A percentile compares a stretch with the other conserved stretches of the same genome.
Conservation (phyloP, 2,329 filamentous ascomycete species). For the Neofusicoccum parvum region DNA sequence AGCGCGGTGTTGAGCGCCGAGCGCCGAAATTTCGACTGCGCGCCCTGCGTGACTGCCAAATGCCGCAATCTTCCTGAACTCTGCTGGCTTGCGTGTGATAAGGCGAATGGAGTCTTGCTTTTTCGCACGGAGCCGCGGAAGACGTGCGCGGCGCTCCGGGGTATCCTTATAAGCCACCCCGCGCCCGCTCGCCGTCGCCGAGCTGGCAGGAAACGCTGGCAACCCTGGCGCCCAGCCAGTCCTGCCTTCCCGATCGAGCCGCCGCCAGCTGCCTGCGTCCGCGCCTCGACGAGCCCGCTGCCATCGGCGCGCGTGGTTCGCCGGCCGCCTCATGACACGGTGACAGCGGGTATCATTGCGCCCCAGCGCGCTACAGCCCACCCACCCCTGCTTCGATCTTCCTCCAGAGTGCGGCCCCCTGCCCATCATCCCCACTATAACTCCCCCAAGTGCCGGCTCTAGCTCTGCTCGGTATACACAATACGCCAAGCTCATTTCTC, state of each 20-base stretch:
- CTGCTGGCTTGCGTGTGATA: not conserved
- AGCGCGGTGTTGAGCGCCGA: too few species aligned
- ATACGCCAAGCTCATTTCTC: slow-evolving; percentile 15
- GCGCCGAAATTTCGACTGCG: too few species aligned
- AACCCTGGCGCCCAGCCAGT: not conserved
- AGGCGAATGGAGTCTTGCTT: not conserved
- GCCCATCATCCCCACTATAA: not conserved
- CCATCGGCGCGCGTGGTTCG: too few species aligned
- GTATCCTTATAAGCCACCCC: not conserved
- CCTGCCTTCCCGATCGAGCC: not conserved
- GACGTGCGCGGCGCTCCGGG: not conserved
- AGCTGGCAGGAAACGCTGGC: not conserved
- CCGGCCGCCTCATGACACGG: too few species aligned
- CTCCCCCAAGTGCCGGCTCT: not conserved
- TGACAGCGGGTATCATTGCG: not conserved
- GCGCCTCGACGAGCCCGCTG: not conserved
- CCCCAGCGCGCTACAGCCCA: not conserved
- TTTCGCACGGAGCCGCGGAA: not conserved
- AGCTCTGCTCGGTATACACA: not conserved
- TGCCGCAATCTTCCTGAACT: slow-evolving; percentile 9
- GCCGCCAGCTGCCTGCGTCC: not conserved
- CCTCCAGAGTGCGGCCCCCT: not conserved
- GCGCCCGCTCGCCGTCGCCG: not conserved
- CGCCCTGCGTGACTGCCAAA: not conserved
- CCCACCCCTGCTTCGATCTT: slow-evolving; percentile 8